Percentiles rank a stretch among this genome's conserved stretches.
These are phyloP conservation scores for Panicum miliaceum DNA, from an alignment of 176 grass and related monocot species.

Conservation along the genomic window DNA sequence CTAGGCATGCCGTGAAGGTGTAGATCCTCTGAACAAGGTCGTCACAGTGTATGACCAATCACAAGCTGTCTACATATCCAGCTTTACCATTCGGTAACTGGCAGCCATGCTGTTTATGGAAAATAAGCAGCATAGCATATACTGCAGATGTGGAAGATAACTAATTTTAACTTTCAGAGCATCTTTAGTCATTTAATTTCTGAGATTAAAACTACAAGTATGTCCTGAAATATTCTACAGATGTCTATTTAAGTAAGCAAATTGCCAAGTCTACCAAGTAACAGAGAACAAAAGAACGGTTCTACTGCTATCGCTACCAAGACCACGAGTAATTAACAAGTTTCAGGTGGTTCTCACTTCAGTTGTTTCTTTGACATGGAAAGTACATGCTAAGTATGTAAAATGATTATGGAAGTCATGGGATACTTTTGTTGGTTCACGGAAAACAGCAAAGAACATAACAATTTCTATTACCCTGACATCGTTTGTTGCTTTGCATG, in stretches of 20 bases:
- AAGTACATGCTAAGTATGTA: not conserved
- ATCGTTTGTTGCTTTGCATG: too few species aligned
- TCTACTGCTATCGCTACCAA: not conserved
- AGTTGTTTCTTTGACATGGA: slow-evolving; percentile 23
- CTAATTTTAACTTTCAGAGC: not conserved
- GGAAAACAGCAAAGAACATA: not conserved
- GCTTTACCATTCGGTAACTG: not conserved
- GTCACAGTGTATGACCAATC: slow-evolving; percentile 23
- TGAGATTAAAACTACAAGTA: not conserved
- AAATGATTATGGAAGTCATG: not conserved
- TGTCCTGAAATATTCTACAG: not conserved
- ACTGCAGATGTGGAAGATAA: not conserved
- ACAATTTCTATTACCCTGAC: slow-evolving; percentile 8
- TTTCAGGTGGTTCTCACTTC: slow-evolving; percentile 15
- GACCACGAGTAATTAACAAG: not conserved
- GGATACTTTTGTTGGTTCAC: not conserved
- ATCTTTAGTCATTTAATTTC: not conserved
- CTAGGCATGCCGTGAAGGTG: not conserved
- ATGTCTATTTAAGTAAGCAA: not conserved
- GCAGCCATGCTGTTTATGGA: not conserved
- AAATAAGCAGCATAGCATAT: not conserved
- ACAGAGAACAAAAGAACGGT: not conserved
- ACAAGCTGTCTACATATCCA: slow-evolving; percentile 24
- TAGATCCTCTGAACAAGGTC: too few species aligned
- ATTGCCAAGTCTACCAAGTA: not conserved